phyloP scores from a whole-genome alignment of 2,329 filamentous ascomycete genomes.

The Ramularia endophylla region DNA sequence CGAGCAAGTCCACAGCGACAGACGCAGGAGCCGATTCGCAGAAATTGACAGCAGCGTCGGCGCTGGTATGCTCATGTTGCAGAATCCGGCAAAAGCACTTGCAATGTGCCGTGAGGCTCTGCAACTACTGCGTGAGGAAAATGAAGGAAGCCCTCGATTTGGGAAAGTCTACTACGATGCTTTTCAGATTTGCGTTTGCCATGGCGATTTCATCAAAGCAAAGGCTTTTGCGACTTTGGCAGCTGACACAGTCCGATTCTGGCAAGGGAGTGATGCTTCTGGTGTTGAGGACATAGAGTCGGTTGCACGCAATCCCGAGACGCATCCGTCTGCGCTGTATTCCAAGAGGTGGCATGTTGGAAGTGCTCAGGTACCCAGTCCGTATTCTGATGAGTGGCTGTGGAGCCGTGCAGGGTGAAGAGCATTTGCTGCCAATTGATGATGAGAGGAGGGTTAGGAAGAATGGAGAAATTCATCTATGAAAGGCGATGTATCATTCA shows the following conservation, averaged over 20 bases:
- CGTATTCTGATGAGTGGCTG: background rate
- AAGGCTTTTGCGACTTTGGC: background rate
- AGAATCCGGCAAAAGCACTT: background rate
- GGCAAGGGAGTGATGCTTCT: background rate
- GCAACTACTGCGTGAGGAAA: background rate
- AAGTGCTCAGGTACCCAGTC: no score
- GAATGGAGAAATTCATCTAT: no score
- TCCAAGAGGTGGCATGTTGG: background rate
- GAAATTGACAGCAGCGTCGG: background rate
- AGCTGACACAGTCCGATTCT: background rate
- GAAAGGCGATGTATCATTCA: no score
- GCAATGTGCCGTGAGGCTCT: background rate
- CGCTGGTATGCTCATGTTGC: background rate
- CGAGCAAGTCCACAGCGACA: background rate
- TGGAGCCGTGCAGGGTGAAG: background rate
- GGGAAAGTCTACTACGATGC: constrained; percentile 1
- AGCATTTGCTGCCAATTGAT: no score
- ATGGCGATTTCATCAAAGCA: background rate
- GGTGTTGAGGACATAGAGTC: background rate
- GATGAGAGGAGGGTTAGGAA: no score
- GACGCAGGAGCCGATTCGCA: background rate
- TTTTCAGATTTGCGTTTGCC: constrained; percentile 1
- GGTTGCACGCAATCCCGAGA: background rate
- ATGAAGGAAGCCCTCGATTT: background rate
- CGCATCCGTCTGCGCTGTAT: background rate